These are phyloP conservation scores for Alnus glutinosa DNA, from an alignment of 306 rosid species.

Conservation along the genomic window DNA sequence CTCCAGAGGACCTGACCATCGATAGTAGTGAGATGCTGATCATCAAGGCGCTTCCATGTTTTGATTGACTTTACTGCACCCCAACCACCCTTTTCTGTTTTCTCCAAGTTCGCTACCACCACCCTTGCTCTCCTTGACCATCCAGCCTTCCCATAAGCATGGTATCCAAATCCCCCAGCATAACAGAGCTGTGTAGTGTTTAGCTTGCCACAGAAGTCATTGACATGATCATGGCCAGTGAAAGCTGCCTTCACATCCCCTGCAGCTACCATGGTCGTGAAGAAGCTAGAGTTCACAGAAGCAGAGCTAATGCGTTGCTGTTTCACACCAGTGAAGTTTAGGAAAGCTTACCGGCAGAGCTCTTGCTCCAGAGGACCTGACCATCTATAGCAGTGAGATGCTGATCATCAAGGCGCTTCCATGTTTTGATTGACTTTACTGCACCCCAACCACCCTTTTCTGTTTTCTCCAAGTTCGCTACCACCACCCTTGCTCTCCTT, in stretches of 20 bases:
- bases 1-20: conserved; percentile 70
- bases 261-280: conserved; percentile 76
- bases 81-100: conserved; percentile 55
- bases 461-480: conserved; percentile 66
- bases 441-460: conserved; percentile 62
- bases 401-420: conserved; percentile 89
- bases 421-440: conserved; percentile 77
- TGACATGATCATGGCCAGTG: conserved; percentile 85
- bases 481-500: conserved; percentile 86
- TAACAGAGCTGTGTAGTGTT: conserved; percentile 71
- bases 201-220: conserved; percentile 86
- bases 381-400: conserved; percentile 60
- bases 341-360: conserved; percentile 48
- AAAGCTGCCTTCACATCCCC: conserved; percentile 94
- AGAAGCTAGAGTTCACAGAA: conserved; percentile 89
- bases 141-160: conserved; percentile 93
- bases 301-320: conserved; percentile 81
- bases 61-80: conserved; percentile 76
- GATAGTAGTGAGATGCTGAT: conserved; percentile 56
- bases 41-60: conserved; percentile 94
- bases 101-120: conserved; percentile 74
- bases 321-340: conserved; percentile 52
- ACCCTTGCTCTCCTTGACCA: conserved; percentile 94
- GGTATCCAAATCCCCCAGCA: conserved; percentile 94
- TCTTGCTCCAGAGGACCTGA: conserved; percentile 75